These are phyloP conservation scores for Saposhnikovia divaricata DNA, from an alignment of 129 eudicot species.

Conservation along the genomic window DNA sequence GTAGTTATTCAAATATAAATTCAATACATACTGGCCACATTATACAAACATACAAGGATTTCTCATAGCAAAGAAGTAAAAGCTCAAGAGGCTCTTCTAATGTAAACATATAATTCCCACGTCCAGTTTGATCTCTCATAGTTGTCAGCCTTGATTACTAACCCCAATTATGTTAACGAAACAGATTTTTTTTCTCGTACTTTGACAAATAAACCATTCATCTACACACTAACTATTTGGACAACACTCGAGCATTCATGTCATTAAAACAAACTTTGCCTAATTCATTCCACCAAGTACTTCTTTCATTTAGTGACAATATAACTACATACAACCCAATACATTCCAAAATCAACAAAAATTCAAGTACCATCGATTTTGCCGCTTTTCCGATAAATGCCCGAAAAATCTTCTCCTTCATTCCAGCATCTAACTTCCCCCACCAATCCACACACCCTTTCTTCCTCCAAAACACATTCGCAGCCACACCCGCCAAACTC, in stretches of 20 bases:
- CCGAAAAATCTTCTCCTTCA: conserved; percentile 36
- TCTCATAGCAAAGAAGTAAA: background rate
- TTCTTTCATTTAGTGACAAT: background rate
- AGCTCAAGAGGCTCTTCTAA: background rate
- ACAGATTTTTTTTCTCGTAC: background rate
- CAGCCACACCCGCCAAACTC: conserved; percentile 52
- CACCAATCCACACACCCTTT: conserved; percentile 96
- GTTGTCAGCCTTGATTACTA: background rate
- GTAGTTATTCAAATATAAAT: background rate
- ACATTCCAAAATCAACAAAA: conserved; percentile 9
- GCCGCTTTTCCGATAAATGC: conserved; percentile 50
- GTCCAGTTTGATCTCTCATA: background rate
- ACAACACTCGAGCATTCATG: background rate
- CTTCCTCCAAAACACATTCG: conserved; percentile 92
- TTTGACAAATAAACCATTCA: background rate
- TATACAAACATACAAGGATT: background rate
- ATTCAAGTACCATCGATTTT: conserved; percentile 50
- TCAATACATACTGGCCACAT: background rate
- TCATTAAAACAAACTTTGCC: background rate
- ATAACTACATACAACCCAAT: background rate
- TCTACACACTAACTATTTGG: background rate
- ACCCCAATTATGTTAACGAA: background rate
- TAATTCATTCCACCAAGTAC: background rate
- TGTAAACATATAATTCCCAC: background rate
- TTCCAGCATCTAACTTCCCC: conserved; percentile 51